A percentile compares a stretch with the other conserved stretches of the same genome.
Conservation (phyloP, 2,329 filamentous ascomycete genomes). For the Xylaria sp. region DNA sequence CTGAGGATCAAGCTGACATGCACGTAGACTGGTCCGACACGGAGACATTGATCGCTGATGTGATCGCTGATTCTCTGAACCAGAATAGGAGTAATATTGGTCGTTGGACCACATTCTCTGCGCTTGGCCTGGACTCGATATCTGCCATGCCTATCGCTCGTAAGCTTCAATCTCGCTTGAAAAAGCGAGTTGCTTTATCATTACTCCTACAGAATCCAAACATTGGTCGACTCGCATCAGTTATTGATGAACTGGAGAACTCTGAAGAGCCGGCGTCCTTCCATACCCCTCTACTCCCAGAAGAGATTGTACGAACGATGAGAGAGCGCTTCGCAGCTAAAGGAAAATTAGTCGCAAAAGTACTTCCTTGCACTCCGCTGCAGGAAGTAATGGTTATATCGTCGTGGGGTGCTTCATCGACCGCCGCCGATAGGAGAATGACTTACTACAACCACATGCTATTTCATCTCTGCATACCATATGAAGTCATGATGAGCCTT, state of each 20-base stretch:
- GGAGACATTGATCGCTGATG: constrained; percentile 67
- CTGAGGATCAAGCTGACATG: constrained; percentile 50
- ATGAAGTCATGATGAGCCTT: constrained; percentile 62
- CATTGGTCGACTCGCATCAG: constrained; percentile 68
- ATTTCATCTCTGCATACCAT: constrained; percentile 66
- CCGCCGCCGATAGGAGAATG: constrained; percentile 47
- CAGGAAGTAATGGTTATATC: constrained; percentile 88
- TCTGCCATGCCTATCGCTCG: constrained; percentile 78
- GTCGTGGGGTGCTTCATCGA: constrained; percentile 39
- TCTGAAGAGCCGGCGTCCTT: neutral
- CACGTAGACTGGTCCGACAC: constrained; percentile 60
- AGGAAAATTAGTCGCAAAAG: constrained; percentile 57
- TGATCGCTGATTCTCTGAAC: constrained; percentile 63
- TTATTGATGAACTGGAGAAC: constrained; percentile 38
- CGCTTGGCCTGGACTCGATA: constrained; percentile 85
- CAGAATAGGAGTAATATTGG: constrained; percentile 60
- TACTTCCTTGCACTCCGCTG: constrained; percentile 85
- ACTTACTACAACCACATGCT: constrained; percentile 80
- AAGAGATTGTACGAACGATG: constrained; percentile 48
- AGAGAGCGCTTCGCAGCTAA: constrained; percentile 48
- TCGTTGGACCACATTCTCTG: constrained; percentile 77
- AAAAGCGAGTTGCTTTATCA: constrained; percentile 70
- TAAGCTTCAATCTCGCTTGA: constrained; percentile 60
- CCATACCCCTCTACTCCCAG: constrained; percentile 35
- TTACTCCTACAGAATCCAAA: constrained; percentile 75